These are phyloP conservation scores for Dendrobium nobile DNA, from an alignment of 106 monocot genomes.

Conservation along the genomic window DNA sequence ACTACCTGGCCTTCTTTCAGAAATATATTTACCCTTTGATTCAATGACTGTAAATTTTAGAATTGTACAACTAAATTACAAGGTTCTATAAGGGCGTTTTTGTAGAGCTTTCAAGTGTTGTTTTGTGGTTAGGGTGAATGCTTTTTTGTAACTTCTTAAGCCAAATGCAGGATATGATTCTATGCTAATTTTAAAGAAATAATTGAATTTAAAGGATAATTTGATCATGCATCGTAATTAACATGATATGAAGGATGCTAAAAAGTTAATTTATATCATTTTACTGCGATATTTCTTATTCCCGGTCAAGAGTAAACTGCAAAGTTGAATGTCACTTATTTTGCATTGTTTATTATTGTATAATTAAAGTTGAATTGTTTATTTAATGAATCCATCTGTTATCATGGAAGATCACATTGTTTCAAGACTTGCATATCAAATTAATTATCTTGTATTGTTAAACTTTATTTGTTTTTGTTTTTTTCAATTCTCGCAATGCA, in stretches of 20 bases:
- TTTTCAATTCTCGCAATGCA: background rate
- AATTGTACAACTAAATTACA: background rate
- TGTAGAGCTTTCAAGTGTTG: background rate
- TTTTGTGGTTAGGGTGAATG: background rate
- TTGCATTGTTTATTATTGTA: background rate
- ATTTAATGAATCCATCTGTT: background rate
- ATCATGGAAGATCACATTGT: background rate
- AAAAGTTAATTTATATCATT: background rate
- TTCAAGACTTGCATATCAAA: background rate
- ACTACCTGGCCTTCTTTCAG: background rate
- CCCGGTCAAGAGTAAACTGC: too few species aligned
- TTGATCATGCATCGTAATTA: background rate
- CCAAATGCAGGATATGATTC: background rate
- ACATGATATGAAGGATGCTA: background rate
- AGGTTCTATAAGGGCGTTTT: background rate
- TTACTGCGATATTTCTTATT: background rate
- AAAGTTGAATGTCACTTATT: background rate
- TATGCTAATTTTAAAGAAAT: background rate
- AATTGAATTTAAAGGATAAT: background rate
- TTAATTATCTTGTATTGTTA: background rate
- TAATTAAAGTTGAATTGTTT: slow-evolving; percentile 1
- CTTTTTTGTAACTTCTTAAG: background rate
- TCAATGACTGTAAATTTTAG: background rate
- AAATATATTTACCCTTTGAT: background rate
- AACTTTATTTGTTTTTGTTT: background rate